Evolutionary conservation across 2,329 filamentous ascomycete species (phyloP).

Genomic region (Cordyceps javanica): DNA sequence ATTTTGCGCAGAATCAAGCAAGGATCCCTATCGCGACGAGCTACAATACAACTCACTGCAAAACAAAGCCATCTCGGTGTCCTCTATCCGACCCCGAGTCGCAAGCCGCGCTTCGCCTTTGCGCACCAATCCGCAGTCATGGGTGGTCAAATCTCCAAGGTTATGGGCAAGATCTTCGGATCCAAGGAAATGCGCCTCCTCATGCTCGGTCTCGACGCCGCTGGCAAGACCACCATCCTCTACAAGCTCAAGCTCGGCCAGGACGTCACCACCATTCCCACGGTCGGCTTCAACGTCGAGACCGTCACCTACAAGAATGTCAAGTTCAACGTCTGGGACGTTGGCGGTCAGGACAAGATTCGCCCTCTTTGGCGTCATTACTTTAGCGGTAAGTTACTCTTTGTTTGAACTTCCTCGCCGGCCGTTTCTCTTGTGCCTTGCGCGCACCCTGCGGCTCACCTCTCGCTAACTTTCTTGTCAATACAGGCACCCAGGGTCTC

Average conservation of each 20-base stretch:
- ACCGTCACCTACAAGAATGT: constrained; percentile 99
- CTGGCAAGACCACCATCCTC: constrained; percentile 97
- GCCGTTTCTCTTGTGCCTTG: background rate
- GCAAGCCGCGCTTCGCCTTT: background rate
- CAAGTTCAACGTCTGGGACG: constrained; percentile 99
- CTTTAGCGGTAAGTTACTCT: constrained; percentile 58
- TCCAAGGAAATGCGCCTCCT: constrained; percentile 98
- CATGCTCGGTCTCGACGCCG: constrained; percentile 96
- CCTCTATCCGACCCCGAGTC: no score
- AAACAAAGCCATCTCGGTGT: background rate
- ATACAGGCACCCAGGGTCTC: constrained; percentile 81
- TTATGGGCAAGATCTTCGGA: constrained; percentile 98
- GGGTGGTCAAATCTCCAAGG: constrained; percentile 90
- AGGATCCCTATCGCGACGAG: background rate
- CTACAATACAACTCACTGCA: background rate
- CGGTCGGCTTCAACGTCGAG: constrained; percentile 98
- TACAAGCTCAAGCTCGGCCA: constrained; percentile 99
- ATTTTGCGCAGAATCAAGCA: background rate
- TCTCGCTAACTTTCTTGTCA: background rate
- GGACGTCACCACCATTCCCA: constrained; percentile 96
- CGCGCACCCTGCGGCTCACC: background rate
- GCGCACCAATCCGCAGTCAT: constrained; percentile 47
- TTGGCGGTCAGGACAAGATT: constrained; percentile 98
- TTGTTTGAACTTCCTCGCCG: background rate
- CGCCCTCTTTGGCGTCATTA: constrained; percentile 96